phyloP scores from a whole-genome alignment of 148 eudicot genomes.

The Rhododendron griersonianum region DNA sequence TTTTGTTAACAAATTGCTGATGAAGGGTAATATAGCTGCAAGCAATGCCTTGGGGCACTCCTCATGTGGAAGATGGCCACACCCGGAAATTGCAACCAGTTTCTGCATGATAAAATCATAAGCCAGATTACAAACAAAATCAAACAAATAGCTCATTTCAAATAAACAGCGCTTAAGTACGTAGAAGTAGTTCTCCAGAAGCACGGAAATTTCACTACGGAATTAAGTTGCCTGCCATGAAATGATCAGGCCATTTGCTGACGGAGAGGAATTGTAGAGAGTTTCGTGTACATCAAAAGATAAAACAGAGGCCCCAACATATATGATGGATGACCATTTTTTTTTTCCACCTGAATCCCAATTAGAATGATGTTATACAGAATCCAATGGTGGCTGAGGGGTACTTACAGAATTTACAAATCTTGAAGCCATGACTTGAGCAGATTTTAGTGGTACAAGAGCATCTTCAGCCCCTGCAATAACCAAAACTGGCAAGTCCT shows the following conservation, averaged over 20 bases:
- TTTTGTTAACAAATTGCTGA: conserved; percentile 42
- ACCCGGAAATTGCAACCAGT: conserved; percentile 87
- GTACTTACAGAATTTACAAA: conserved; percentile 83
- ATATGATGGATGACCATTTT: not conserved
- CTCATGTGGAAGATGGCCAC: conserved; percentile 99
- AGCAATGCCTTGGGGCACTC: conserved; percentile 95
- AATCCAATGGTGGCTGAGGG: not conserved
- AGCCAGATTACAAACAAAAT: conserved; percentile 3
- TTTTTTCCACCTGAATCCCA: not conserved
- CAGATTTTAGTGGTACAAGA: conserved; percentile 70
- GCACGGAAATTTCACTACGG: not conserved
- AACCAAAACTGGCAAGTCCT: conserved; percentile 70
- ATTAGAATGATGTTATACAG: not conserved
- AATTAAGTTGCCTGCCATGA: not conserved
- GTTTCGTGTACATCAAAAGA: not conserved
- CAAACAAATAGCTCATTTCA: not conserved
- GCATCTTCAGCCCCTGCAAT: conserved; percentile 91
- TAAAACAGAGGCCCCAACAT: not conserved
- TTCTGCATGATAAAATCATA: conserved; percentile 49
- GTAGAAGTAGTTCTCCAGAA: not conserved
- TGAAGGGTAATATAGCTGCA: conserved; percentile 82
- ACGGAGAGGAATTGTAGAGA: not conserved
- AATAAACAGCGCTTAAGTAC: not conserved
- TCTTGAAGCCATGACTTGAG: conserved; percentile 88
- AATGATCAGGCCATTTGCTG: conserved; percentile 5